Conservation (phyloP, 805 yeast genomes). For the Sungouiella thailandica region DNA sequence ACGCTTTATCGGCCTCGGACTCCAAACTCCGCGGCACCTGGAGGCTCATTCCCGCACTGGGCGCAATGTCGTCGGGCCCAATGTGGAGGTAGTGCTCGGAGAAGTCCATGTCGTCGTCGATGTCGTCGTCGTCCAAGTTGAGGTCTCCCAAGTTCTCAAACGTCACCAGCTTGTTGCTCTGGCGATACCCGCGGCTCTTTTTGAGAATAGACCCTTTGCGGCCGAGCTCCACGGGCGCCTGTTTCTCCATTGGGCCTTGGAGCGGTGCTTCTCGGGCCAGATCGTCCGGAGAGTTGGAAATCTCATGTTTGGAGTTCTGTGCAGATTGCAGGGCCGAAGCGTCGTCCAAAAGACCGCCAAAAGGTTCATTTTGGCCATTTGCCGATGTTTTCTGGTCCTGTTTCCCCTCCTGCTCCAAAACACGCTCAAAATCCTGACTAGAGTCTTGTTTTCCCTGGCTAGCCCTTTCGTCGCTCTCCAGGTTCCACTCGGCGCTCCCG, state of each 20-base stretch:
- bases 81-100: conserved; percentile 17
- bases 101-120: conserved; percentile 12
- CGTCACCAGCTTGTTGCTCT: conserved; percentile 31
- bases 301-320: too few relatives aligned
- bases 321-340: too few relatives aligned
- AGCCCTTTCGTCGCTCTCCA: too few relatives aligned
- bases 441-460: not conserved
- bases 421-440: too few relatives aligned
- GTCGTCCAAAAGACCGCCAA: not conserved
- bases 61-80: conserved; percentile 17
- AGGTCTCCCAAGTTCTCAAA: conserved; percentile 33
- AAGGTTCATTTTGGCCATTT: too few relatives aligned
- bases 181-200: conserved; percentile 8
- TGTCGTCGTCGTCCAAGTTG: conserved; percentile 18
- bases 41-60: not conserved
- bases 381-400: not conserved
- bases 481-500: too few relatives aligned
- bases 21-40: too few relatives aligned
- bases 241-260: too few relatives aligned
- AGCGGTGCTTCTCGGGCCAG: not conserved
- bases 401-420: not conserved
- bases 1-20: conserved; percentile 30
- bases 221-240: not conserved
- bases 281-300: not conserved
- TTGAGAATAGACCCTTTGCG: conserved; percentile 13